These are phyloP conservation scores for Fusarium sp. DNA, from an alignment of 2,329 filamentous ascomycete species.

Conservation along the genomic window DNA sequence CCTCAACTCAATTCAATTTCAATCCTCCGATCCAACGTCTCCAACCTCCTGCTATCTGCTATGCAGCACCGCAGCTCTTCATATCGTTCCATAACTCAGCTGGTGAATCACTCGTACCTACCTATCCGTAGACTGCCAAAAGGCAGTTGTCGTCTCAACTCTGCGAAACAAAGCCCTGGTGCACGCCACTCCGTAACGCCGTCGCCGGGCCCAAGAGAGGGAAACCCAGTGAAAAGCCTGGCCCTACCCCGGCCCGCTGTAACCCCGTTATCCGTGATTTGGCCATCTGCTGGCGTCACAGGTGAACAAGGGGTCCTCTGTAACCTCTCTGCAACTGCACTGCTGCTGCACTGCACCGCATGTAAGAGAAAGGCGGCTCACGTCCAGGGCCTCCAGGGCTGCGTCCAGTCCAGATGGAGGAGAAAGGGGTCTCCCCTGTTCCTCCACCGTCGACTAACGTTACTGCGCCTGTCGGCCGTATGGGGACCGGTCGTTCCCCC, in stretches of 20 bases:
- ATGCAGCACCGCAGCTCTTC: conserved; percentile 31
- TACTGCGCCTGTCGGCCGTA: conserved; percentile 28
- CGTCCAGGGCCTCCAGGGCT: neutral
- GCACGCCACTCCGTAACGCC: conserved; percentile 31
- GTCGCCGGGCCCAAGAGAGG: conserved; percentile 1
- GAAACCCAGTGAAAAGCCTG: conserved; percentile 17
- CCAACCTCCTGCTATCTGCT: conserved; percentile 8
- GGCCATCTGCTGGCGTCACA: conserved; percentile 46
- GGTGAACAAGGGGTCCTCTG: conserved; percentile 44
- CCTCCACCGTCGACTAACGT: conserved; percentile 40
- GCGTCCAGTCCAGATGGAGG: conserved; percentile 24
- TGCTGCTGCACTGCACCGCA: conserved; percentile 5
- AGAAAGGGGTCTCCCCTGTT: conserved; percentile 27
- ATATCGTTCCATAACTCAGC: conserved; percentile 14
- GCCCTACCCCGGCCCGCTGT: conserved; percentile 28
- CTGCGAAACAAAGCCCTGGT: conserved; percentile 2
- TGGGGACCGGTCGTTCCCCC: neutral
- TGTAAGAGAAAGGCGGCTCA: conserved; percentile 34
- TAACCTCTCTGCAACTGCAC: conserved; percentile 31
- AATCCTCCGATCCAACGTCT: conserved; percentile 5
- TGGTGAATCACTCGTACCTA: neutral
- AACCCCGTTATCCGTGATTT: conserved; percentile 42
- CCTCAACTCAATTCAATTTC: neutral
- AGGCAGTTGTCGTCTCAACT: conserved; percentile 22
- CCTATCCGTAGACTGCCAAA: neutral